Evolutionary conservation across 495 filamentous ascomycete species (phyloP).

Genomic region (Neurospora discreta): DNA sequence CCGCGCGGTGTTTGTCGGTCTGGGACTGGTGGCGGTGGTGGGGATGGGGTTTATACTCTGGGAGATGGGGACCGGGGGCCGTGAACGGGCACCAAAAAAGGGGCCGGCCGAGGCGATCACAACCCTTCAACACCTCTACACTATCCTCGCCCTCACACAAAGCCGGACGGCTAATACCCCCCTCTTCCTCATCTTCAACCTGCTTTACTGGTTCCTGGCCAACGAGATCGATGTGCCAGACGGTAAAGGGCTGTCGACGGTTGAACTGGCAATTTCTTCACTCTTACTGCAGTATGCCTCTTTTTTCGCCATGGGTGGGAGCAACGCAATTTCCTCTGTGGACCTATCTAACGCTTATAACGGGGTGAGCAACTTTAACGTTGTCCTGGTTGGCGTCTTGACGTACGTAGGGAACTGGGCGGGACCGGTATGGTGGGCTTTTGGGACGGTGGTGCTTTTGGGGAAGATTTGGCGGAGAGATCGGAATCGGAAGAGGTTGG

Average conservation of each 20-base stretch:
- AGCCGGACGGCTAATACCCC: slow-evolving; percentile 74
- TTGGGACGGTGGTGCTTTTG: slow-evolving; percentile 46
- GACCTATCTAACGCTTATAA: slow-evolving; percentile 80
- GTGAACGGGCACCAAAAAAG: slow-evolving; percentile 6
- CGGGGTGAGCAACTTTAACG: slow-evolving; percentile 59
- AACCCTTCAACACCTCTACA: slow-evolving; percentile 55
- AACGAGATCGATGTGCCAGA: neutral
- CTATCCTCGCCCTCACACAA: slow-evolving; percentile 77
- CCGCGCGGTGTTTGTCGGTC: slow-evolving; percentile 40
- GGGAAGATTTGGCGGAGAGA: slow-evolving; percentile 2
- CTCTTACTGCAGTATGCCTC: slow-evolving; percentile 60
- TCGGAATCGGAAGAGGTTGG: neutral
- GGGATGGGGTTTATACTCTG: slow-evolving; percentile 18
- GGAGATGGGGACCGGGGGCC: neutral
- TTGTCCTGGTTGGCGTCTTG: slow-evolving; percentile 58
- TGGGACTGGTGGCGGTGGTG: slow-evolving; percentile 32
- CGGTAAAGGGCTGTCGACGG: slow-evolving; percentile 30
- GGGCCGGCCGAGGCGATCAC: slow-evolving; percentile 17
- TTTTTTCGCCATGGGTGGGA: slow-evolving; percentile 87
- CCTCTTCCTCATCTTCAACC: slow-evolving; percentile 62
- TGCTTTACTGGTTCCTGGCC: slow-evolving; percentile 42
- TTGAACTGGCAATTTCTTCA: slow-evolving; percentile 51
- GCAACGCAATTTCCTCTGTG: slow-evolving; percentile 84
- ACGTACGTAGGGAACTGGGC: slow-evolving; percentile 89
- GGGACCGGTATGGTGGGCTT: slow-evolving; percentile 78